These are phyloP conservation scores for Melampsora larici-populina DNA, from an alignment of 1,284 basidiomycete species.

Conservation along the genomic window DNA sequence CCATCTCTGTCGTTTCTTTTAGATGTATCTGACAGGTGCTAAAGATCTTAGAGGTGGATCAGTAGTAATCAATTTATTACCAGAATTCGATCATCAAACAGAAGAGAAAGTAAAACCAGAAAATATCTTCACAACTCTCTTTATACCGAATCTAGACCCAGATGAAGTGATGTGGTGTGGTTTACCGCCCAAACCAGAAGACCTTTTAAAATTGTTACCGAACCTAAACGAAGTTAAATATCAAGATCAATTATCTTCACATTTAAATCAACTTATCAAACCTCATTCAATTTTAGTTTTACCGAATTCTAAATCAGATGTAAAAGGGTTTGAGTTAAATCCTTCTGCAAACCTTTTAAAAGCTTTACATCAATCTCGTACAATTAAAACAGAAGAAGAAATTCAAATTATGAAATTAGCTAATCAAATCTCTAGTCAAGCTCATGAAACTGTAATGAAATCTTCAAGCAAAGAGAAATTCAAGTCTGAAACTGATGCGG, in stretches of 20 bases:
- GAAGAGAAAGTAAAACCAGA: background rate
- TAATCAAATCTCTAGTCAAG: constrained; percentile 11
- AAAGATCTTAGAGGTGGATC: constrained; percentile 18
- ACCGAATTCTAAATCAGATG: background rate
- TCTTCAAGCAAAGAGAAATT: background rate
- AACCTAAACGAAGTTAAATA: constrained; percentile 17
- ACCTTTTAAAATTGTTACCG: background rate
- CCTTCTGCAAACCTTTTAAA: background rate
- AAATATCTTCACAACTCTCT: constrained; percentile 10
- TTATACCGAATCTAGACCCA: constrained; percentile 17
- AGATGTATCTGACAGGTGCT: constrained; percentile 37
- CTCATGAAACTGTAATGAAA: constrained; percentile 14
- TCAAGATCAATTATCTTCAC: background rate
- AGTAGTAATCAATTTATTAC: background rate
- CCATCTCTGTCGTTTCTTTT: background rate
- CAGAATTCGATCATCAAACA: constrained; percentile 2
- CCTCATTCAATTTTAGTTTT: background rate
- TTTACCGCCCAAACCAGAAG: background rate
- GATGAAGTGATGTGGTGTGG: constrained; percentile 34
- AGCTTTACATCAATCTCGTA: constrained; percentile 15
- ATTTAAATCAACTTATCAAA: background rate
- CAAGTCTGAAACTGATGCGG: constrained; percentile 18
- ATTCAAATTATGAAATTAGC: constrained; percentile 21
- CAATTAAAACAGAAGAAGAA: constrained; percentile 14
- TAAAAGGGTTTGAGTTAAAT: background rate